Conservation (phyloP, 78 protist species). For the Dictyostelium capitatum region DNA sequence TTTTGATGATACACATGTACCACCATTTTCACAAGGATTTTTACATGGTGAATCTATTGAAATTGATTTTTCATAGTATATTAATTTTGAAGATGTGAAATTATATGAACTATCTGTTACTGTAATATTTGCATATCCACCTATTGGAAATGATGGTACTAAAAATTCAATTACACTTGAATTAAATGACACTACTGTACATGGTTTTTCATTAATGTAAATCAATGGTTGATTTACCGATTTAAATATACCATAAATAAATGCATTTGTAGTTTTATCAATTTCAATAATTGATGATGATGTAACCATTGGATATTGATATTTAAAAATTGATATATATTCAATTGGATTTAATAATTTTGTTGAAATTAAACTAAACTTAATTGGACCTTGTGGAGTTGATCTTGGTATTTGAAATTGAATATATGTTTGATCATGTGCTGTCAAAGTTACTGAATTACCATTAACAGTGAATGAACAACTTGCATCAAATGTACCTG, state of each 20-base stretch:
- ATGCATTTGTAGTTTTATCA: no score
- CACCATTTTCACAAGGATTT: slow-evolving; percentile 3
- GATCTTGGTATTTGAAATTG: not conserved
- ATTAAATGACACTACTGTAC: not conserved
- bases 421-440: not conserved
- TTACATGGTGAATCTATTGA: not conserved
- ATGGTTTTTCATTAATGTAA: not conserved
- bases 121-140: not conserved
- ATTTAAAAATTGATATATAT: not conserved
- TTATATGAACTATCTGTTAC: not conserved
- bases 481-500: not conserved
- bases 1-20: slow-evolving; percentile 16
- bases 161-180: not conserved
- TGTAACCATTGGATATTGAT: not conserved
- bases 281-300: not conserved
- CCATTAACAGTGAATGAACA: not conserved
- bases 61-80: not conserved
- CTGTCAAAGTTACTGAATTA: no score
- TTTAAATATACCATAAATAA: no score
- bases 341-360: not conserved
- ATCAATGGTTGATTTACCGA: not conserved
- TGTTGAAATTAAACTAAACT: not conserved
- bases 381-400: not conserved
- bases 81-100: not conserved
- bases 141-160: not conserved